Base-by-base conservation (phyloP, 2,329 filamentous ascomycete species). In the Anthostomella pinea region DNA sequence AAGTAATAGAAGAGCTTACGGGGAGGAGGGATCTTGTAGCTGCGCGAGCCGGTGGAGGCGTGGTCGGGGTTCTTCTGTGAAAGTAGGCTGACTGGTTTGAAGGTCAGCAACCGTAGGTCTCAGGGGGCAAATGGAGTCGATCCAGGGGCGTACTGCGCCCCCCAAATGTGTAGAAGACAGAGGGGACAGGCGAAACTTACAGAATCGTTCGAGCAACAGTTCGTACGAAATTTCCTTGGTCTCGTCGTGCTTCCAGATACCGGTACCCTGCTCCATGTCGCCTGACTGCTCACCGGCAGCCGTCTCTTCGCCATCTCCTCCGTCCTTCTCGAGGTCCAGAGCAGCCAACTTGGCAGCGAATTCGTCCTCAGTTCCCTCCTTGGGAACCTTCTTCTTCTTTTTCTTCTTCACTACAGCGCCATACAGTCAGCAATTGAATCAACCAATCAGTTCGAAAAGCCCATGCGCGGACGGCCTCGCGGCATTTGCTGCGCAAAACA, bases 21-120 rank as follows among this genome's bases (percentile, higher is more conserved):
- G 33, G 93, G 93, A 35, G 93, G 93, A 34, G 93, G 93, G 54
- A 98, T 98, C 81, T 97, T 97, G 81, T 97, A 98, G 68, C 86
- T 94, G 77, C 89, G 93, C 59, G 83, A 81, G 51, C 88, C 88
- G 63, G 82, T 87, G 46, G 87, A 85, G 49, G 91, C 84, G 59
- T 97, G 85, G 64, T 98, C 93, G 55, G 93, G 93, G 74, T 98
- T 95, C 75, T 94, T 90, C 68, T 91, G 87, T 67, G 93, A 83
- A 48, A 98, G 81, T 52, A 95, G 85, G 61, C 80, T 84, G 79
- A 96, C n/a, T n/a, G n/a, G n/a, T n/a, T n/a, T n/a, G n/a, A n/a
- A n/a, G n/a, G n/a, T n/a, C n/a, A n/a, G n/a, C n/a, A n/a, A n/a
- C n/a, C n/a, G n/a, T n/a, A n/a, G n/a, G n/a, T n/a, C n/a, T n/a